Conservation (phyloP, 2,329 filamentous ascomycete species). For the Escovopsis sp. region DNA sequence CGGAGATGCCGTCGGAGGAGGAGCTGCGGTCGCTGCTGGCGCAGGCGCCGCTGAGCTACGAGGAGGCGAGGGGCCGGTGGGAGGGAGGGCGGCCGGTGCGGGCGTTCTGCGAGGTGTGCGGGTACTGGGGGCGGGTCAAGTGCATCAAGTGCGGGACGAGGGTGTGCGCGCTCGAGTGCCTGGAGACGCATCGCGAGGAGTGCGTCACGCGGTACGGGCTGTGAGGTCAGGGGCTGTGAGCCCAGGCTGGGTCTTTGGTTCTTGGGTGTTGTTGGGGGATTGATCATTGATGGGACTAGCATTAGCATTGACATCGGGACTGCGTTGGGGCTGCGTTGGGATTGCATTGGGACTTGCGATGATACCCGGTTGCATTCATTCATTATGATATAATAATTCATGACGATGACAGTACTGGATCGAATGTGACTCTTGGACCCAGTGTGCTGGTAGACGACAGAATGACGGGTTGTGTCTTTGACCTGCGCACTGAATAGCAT, state of each 20-base stretch:
- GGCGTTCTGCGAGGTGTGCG: constrained; percentile 64
- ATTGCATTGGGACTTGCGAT: no score
- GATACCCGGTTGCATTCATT: no score
- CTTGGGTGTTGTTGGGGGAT: no score
- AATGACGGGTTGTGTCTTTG: no score
- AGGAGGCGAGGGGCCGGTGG: constrained; percentile 41
- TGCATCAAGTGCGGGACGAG: constrained; percentile 67
- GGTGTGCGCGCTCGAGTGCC: constrained; percentile 64
- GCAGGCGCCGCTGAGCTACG: constrained; percentile 52
- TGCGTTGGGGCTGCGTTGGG: no score
- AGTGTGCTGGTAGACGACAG: no score
- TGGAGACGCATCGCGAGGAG: constrained; percentile 57
- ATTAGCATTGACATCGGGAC: no score
- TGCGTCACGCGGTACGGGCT: constrained; percentile 50
- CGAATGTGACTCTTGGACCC: no score
- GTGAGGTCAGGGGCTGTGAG: constrained; percentile 11
- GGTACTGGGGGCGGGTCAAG: constrained; percentile 64
- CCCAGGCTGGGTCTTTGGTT: background rate
- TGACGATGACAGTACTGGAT: no score
- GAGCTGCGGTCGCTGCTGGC: constrained; percentile 51
- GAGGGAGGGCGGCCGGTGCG: constrained; percentile 39
- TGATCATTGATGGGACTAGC: no score
- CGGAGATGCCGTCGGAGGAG: constrained; percentile 39
- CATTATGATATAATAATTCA: no score
- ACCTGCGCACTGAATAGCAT: no score